Evolutionary conservation across 225 moss, liverwort and hornwort genomes (phyloP), one percentile per base, ranked within the genome.

Genomic region (Physcomitrellopsis africana): DNA sequence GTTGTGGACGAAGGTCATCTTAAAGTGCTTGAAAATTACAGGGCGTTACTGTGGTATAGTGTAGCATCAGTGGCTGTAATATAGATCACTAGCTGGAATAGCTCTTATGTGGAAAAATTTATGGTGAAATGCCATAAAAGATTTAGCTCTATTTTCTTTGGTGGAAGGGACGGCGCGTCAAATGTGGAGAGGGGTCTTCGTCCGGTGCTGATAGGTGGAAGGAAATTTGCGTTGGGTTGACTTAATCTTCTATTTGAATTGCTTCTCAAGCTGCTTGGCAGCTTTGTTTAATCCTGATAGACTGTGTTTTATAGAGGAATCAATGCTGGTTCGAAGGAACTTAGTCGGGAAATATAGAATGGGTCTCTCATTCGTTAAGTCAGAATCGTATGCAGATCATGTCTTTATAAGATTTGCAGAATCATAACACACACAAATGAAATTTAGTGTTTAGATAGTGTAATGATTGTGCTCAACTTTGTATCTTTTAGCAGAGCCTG

Each of bases 141-240:
- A 51, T 51, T 62, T 57, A 67, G 41, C 45, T 60, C 67, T 68
- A 26, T 52, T 69, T 46, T 58, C 26, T 14, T 63, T 56, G 49
- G 3, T 73, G 27, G 74, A 67, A 57, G 83, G 88, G 83, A 74
- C 85, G 88, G 72, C 88, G 88, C 51, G 67, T 62, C 85, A 88
- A 88, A 76, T 81, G 85, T 63, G 83, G 78, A 58, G 83, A 85
- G 76, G 89, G 79, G 42, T 83, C 86, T 63, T 81, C 86, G 49
- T 89, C 86, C 64, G 84, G 75, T 62, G 74, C 83, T 44, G 86
- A 86, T 70, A 81, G 77, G 69, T 70, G 79, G 77, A 83, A 84
- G 77, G 69, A 84, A 26, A 89, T 75, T 83, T 86, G 67, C 81
- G 70, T 72, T 81, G 79, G 79, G 62, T 77, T 47, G 77, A 74